Percentiles rank a stretch among this genome's conserved stretches.
Conservation (phyloP, 352 stramenopile species). For the Globisporangium ultimum region DNA sequence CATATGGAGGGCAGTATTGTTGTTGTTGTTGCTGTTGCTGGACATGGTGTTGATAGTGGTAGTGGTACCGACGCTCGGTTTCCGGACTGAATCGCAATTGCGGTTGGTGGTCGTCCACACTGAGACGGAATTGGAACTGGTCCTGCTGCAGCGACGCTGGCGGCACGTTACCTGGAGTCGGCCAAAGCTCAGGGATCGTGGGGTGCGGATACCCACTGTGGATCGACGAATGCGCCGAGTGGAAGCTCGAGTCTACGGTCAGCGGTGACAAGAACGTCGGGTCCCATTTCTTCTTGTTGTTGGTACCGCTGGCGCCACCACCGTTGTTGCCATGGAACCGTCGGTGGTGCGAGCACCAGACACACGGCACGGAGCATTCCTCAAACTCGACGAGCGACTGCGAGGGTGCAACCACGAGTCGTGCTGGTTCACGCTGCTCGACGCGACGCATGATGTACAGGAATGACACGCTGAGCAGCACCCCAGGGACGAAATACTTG, state of each 20-base stretch:
- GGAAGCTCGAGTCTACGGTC: conserved; percentile 55
- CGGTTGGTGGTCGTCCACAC: conserved; percentile 3
- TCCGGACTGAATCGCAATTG: conserved; percentile 8
- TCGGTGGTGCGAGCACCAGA: conserved; percentile 72
- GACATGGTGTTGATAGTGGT: conserved; percentile 4
- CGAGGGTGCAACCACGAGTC: conserved; percentile 46
- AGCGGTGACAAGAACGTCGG: conserved; percentile 56
- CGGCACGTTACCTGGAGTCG: background rate
- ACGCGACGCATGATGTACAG: conserved; percentile 76
- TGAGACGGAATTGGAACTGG: conserved; percentile 5
- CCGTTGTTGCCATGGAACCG: conserved; percentile 35
- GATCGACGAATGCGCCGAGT: conserved; percentile 34
- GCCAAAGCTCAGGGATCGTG: conserved; percentile 4
- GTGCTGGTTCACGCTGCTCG: conserved; percentile 51
- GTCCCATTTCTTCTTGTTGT: conserved; percentile 57
- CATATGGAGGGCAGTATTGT: background rate
- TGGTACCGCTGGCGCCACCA: background rate
- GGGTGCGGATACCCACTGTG: background rate
- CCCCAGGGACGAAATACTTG: conserved; percentile 49
- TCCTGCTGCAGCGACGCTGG: background rate
- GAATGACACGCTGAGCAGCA: conserved; percentile 57
- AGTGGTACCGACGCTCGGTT: conserved; percentile 6
- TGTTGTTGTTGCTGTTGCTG: conserved; percentile 7
- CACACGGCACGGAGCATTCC: conserved; percentile 63
- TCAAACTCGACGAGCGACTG: conserved; percentile 66